phyloP scores from a whole-genome alignment of 495 filamentous ascomycete genomes.

The Thozetella sp. region DNA sequence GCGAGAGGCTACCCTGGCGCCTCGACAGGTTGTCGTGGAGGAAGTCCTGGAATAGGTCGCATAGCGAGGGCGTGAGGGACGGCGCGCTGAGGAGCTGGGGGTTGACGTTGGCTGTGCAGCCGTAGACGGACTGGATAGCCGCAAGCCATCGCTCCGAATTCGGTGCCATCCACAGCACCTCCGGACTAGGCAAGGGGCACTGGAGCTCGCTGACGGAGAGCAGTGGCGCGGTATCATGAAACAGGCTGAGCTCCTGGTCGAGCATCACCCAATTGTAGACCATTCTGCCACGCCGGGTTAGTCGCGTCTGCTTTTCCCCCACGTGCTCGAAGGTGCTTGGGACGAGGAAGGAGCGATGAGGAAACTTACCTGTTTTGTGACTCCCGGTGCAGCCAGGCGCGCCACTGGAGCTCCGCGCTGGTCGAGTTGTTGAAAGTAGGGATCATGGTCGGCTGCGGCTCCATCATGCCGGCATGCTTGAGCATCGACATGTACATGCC shows the following conservation, averaged over 20 bases:
- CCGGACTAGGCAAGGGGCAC: constrained; percentile 57
- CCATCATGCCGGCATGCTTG: constrained; percentile 54
- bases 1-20: constrained; percentile 34
- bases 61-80: constrained; percentile 49
- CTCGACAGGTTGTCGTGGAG: constrained; percentile 41
- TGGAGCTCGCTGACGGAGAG: constrained; percentile 60
- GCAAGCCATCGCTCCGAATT: constrained; percentile 48
- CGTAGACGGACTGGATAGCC: constrained; percentile 50
- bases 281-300: constrained; percentile 39
- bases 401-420: constrained; percentile 54
- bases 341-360: constrained; percentile 5
- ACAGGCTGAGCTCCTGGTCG: constrained; percentile 66
- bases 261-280: constrained; percentile 69
- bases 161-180: constrained; percentile 50
- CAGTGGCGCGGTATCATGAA: constrained; percentile 59
- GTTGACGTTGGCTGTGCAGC: constrained; percentile 29
- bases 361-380: constrained; percentile 53
- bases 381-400: constrained; percentile 58
- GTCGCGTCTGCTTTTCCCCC: not conserved
- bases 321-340: not conserved
- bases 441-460: constrained; percentile 35
- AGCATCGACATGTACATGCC: constrained; percentile 68
- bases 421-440: constrained; percentile 26
- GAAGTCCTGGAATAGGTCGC: constrained; percentile 59
- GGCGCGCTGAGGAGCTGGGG: constrained; percentile 37